Base-by-base conservation (phyloP, 1,284 basidiomycete species). In the Tilletia indica region DNA sequence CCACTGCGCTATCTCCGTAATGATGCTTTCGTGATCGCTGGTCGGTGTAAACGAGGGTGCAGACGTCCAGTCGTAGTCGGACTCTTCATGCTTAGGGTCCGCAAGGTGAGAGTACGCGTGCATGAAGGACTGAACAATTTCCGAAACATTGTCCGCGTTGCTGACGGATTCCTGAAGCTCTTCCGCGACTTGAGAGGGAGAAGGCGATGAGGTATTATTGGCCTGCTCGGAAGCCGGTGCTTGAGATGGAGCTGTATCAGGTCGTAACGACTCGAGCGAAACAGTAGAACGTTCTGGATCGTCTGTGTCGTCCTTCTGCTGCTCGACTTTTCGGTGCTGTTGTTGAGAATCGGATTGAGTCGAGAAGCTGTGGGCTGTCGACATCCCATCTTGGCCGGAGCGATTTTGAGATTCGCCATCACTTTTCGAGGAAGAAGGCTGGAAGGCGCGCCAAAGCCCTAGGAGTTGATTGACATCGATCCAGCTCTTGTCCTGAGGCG, bases 1-100 rank as follows among this genome's bases (percentile, higher is more conserved):
- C 80, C 80, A 82, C 19, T 70, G 72, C 0, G 77, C 80, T 25
- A 82, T 76, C 67, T 82, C 80, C 11, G 74, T 73, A n/a, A 79
- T 73, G 34, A 80, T 67, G 48, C 72, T 73, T 16, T 76, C 77
- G 67, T 78, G 74, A 67, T 70, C 69, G 36, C 70, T 73, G 54
- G 72, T 72, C 38, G 77, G 75, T 9, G 72, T 70, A 69, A 78
- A 76, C 34, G 51, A 61, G 39, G 68, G 56, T 11, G 2, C 73
- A 69, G 48, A 61, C 25, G n/a, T 73, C 76, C 61, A 64, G 4
- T 34, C 70, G 19, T 54, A 56, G 38, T 71, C 67, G 11, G 16
- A 48, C 9, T 73, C 76, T 0, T 73, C 67, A 14, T 39, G 45
- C 47, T 72, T 25, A 4, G 56, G 63, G 36, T 64, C 61, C 31